Base-by-base conservation (phyloP, 2,329 filamentous ascomycete genomes). In the Fusarium clavum region DNA sequence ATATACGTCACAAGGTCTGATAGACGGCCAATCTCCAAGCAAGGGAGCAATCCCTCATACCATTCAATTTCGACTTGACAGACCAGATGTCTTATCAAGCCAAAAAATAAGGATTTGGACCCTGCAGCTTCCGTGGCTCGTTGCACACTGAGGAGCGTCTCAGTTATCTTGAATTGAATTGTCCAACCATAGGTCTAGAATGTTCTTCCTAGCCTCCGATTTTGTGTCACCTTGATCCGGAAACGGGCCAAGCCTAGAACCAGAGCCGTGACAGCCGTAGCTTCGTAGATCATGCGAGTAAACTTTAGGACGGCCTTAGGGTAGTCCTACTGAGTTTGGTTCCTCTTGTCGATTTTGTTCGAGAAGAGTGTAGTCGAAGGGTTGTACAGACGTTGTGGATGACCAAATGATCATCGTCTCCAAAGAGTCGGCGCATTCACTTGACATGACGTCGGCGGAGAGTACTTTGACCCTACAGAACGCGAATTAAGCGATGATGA, bases 361-460 rank as follows among this genome's bases (percentile, higher is more conserved):
- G 32, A 53, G 49, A 53, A 43, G 56, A 55, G 16, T 25, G 18
- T 27, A 20, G 27, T 27, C 7, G 24, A 44, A 32, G 9, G 30
- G 22, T 55, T 40, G n/a, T 47, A 29, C 30, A 24, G 18, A 52
- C 29, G 38, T 27, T 34, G 43, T 24, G 29, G 18, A 27, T 49
- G 57, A 29, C 40, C 43, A 32, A 54, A 34, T 27, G 53, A 46
- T 60, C 48, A 40, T 25, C 62, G 29, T 41, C 49, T 32, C 29
- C 41, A 34, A 46, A 12, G 38, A 38, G 34, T n/a, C 34, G 18
- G 34, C 34, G 34, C 34, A 38, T n/a, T 30, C n/a, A 44, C 22
- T 30, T 20, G 48, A 30, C 38, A 70, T 70, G 68, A 70, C 68
- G 68, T 70, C 64, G 68, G 68, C 22, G 64, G 68, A 49, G 58